phyloP scores from a whole-genome alignment of 2,329 filamentous ascomycete genomes.

The Ophiosphaerella narmari region DNA sequence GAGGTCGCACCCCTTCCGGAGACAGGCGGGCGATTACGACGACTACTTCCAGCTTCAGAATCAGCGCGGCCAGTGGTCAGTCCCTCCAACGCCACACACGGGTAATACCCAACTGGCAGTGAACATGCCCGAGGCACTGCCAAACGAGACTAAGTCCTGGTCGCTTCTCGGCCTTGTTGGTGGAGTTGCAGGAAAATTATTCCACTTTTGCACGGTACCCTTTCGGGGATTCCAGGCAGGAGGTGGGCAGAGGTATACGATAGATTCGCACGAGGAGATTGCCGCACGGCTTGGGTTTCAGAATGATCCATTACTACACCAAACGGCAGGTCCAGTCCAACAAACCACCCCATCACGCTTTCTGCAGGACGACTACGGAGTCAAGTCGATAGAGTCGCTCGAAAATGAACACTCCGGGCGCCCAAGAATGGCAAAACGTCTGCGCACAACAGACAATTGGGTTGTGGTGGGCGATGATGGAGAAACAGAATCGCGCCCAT shows the following conservation, averaged over 20 bases:
- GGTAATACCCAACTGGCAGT: conserved; percentile 15
- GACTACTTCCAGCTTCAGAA: conserved; percentile 45
- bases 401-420: conserved; percentile 50
- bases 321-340: conserved; percentile 23
- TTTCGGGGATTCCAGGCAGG: conserved; percentile 89
- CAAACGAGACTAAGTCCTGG: conserved; percentile 33
- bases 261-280: conserved; percentile 49
- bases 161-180: conserved; percentile 64
- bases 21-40: conserved; percentile 49
- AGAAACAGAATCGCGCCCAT: conserved; percentile 60
- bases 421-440: conserved; percentile 52
- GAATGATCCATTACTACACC: conserved; percentile 21
- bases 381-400: conserved; percentile 51
- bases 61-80: conserved; percentile 44
- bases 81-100: conserved; percentile 32
- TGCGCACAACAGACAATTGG: conserved; percentile 55
- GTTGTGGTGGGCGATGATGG: conserved; percentile 53
- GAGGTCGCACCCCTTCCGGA: conserved; percentile 47
- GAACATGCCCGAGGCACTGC: conserved; percentile 18
- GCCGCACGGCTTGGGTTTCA: conserved; percentile 28
- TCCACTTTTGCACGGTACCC: conserved; percentile 77
- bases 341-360: conserved; percentile 59
- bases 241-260: conserved; percentile 72
- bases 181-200: conserved; percentile 75
- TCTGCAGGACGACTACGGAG: conserved; percentile 55